Percentiles rank a stretch among this genome's conserved stretches.
Evolutionary conservation across 768 basidiomycete genomes (phyloP).

Genomic region (Sarcomyxa edulis): DNA sequence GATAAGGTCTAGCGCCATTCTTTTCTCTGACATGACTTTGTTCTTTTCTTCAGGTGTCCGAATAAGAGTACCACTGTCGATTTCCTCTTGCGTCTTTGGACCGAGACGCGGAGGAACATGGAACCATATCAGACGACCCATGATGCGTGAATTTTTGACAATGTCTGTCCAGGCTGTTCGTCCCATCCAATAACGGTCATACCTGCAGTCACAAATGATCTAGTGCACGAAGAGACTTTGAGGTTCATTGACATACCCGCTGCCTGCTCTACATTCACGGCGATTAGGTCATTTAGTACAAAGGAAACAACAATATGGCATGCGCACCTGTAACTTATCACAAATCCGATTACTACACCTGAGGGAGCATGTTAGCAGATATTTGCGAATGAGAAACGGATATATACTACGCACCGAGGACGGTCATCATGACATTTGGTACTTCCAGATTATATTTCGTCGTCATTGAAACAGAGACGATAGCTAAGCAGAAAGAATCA

Average conservation of each 20-base stretch:
- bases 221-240: neutral
- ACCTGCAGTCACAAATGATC: constrained; percentile 33
- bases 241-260: constrained; percentile 35
- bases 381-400: neutral
- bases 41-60: constrained; percentile 36
- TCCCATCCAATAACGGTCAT: constrained; percentile 62
- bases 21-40: constrained; percentile 57
- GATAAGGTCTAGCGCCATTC: constrained; percentile 51
- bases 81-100: constrained; percentile 34
- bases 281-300: too few relatives aligned
- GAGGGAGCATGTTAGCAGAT: neutral
- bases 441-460: constrained; percentile 36
- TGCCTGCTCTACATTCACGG: constrained; percentile 57
- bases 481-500: constrained; percentile 20
- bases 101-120: constrained; percentile 49
- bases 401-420: constrained; percentile 38
- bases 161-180: constrained; percentile 53
- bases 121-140: constrained; percentile 56
- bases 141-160: constrained; percentile 41
- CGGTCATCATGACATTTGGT: constrained; percentile 54
- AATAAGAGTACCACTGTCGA: constrained; percentile 19
- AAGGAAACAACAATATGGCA: too few relatives aligned
- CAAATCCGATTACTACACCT: constrained; percentile 57
- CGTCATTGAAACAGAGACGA: constrained; percentile 37
- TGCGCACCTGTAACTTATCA: too few relatives aligned